These are phyloP conservation scores for Xylariaceae sp. DNA, from an alignment of 2,329 filamentous ascomycete genomes.

Conservation along the genomic window DNA sequence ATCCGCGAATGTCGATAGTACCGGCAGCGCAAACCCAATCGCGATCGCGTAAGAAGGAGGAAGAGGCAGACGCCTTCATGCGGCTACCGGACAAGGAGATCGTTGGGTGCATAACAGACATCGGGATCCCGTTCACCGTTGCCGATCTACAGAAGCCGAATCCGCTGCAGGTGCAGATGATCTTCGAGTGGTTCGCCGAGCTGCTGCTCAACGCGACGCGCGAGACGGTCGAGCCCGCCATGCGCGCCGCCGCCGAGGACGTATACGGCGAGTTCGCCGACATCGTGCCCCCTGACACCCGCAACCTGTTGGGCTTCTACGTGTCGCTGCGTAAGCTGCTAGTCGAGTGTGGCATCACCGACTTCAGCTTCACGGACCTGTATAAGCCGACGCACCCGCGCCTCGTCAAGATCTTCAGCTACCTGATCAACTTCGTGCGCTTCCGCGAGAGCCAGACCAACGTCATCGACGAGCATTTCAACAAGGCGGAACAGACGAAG, in stretches of 20 bases:
- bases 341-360: conserved; percentile 84
- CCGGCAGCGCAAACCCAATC: conserved; percentile 55
- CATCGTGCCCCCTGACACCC: conserved; percentile 82
- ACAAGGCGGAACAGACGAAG: conserved; percentile 85
- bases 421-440: conserved; percentile 97
- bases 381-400: conserved; percentile 89
- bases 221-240: conserved; percentile 90
- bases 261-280: conserved; percentile 83
- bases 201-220: conserved; percentile 91
- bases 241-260: conserved; percentile 89
- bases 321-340: conserved; percentile 78
- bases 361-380: conserved; percentile 91
- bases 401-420: conserved; percentile 92
- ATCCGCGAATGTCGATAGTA: conserved; percentile 63
- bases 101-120: conserved; percentile 94
- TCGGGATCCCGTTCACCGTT: conserved; percentile 85
- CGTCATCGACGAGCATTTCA: conserved; percentile 91
- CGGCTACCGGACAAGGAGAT: conserved; percentile 74
- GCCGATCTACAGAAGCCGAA: conserved; percentile 93
- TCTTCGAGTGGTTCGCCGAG: conserved; percentile 97
- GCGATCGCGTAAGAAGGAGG: conserved; percentile 60
- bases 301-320: conserved; percentile 96
- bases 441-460: conserved; percentile 91
- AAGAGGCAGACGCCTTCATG: conserved; percentile 62
- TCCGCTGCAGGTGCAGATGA: conserved; percentile 90